A percentile compares a stretch with the other conserved stretches of the same genome.
Conservation (phyloP, 2,329 filamentous ascomycete genomes). For the Mollisiaceae sp. region DNA sequence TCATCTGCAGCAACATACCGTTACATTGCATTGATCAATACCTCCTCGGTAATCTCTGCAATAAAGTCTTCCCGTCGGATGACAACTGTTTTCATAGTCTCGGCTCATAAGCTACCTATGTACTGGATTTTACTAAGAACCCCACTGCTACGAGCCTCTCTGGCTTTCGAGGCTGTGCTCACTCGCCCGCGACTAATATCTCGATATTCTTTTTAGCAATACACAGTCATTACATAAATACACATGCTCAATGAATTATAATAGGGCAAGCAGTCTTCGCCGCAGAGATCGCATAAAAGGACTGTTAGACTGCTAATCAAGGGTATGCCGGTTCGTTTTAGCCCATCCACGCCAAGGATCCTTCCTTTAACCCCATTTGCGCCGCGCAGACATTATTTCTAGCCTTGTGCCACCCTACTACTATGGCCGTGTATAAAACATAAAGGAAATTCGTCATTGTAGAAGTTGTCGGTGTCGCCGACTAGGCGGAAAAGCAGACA, state of each 20-base stretch:
- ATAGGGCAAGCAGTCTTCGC: background rate
- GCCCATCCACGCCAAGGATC: background rate
- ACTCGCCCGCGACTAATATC: background rate
- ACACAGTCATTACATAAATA: conserved; percentile 28
- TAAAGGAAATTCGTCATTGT: conserved; percentile 26
- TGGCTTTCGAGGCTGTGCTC: background rate
- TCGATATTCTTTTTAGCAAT: conserved; percentile 16
- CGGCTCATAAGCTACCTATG: background rate
- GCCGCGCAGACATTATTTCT: conserved; percentile 1
- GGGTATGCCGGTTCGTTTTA: conserved; percentile 5
- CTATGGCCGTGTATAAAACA: background rate
- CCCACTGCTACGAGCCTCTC: background rate
- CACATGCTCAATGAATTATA: background rate
- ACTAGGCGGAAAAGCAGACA: background rate
- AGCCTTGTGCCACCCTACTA: conserved; percentile 2
- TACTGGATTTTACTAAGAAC: background rate
- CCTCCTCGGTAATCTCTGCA: background rate
- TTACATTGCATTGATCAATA: background rate
- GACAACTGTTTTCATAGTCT: conserved; percentile 1
- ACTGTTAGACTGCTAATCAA: conserved; percentile 6
- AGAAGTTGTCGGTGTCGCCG: background rate
- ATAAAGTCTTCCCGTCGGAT: background rate
- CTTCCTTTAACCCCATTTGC: conserved; percentile 12
- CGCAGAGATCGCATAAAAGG: background rate
- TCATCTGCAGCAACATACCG: background rate